phyloP scores from a whole-genome alignment of 805 yeast genomes.

The Ogataea corticis region DNA sequence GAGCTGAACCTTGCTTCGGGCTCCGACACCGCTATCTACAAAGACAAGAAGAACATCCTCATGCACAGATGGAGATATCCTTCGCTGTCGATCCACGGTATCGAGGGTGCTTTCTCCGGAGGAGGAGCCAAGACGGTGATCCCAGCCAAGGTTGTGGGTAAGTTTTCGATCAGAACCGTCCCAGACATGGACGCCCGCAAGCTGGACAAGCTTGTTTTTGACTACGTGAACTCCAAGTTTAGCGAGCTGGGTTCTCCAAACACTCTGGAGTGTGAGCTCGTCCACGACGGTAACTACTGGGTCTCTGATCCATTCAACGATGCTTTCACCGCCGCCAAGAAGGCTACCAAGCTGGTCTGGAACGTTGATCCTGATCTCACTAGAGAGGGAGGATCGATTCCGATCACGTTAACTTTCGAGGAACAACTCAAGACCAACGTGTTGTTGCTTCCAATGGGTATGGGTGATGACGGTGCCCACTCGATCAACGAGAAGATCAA shows the following conservation, averaged over 20 bases:
- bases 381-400: conserved; percentile 99
- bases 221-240: conserved; percentile 68
- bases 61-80: conserved; percentile 99
- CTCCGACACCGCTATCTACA: conserved; percentile 76
- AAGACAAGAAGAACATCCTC: conserved; percentile 77
- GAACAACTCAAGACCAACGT: conserved; percentile 82
- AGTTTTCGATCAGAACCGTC: conserved; percentile 95
- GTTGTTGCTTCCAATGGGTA: conserved; percentile 92
- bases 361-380: conserved; percentile 94
- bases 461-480: conserved; percentile 99
- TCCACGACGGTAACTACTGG: conserved; percentile 98
- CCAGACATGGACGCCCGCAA: conserved; percentile 85
- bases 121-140: conserved; percentile 98
- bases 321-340: conserved; percentile 88
- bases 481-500: conserved; percentile 95
- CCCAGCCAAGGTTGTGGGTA: conserved; percentile 92
- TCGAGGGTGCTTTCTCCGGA: conserved; percentile 95
- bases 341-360: conserved; percentile 95
- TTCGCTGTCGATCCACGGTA: conserved; percentile 91
- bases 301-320: conserved; percentile 90
- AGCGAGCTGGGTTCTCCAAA: conserved; percentile 75
- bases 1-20: conserved; percentile 91
- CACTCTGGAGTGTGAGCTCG: conserved; percentile 65
- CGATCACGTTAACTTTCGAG: conserved; percentile 93
- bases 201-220: conserved; percentile 74